Evolutionary conservation across 1,139 yeast genomes (phyloP).

Genomic region (Saccharomyces pastorianus): DNA sequence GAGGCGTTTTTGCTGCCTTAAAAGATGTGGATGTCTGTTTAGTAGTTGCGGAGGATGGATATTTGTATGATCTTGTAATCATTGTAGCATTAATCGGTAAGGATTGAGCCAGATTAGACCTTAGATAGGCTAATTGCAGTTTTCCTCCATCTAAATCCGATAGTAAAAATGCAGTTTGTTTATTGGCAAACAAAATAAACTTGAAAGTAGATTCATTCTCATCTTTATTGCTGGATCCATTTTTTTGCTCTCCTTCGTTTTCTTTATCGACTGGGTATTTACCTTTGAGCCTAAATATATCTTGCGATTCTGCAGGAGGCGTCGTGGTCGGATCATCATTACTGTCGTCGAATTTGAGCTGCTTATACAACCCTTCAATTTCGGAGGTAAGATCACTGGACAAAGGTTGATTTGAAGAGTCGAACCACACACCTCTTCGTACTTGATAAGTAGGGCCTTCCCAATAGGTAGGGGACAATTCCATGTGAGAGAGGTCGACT

Average conservation of each 20-base stretch:
- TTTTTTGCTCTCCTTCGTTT: slow-evolving; percentile 4
- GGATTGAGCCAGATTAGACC: slow-evolving; percentile 24
- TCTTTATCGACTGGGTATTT: slow-evolving; percentile 24
- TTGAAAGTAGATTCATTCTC: slow-evolving; percentile 12
- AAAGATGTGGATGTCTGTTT: background rate
- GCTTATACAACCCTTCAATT: slow-evolving; percentile 49
- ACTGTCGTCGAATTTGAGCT: slow-evolving; percentile 20
- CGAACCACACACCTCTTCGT: slow-evolving; percentile 81
- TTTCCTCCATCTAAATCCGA: slow-evolving; percentile 33
- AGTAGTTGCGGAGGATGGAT: slow-evolving; percentile 13
- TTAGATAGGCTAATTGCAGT: slow-evolving; percentile 27
- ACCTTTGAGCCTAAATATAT: slow-evolving; percentile 4
- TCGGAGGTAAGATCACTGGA: slow-evolving; percentile 43
- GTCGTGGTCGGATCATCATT: slow-evolving; percentile 18
- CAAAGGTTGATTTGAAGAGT: slow-evolving; percentile 53
- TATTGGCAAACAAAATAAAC: slow-evolving; percentile 34
- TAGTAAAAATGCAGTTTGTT: slow-evolving; percentile 33
- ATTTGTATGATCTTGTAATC: slow-evolving; percentile 21
- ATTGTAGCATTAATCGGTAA: slow-evolving; percentile 22
- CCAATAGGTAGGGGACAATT: slow-evolving; percentile 73
- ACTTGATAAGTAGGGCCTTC: slow-evolving; percentile 81
- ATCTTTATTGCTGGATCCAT: slow-evolving; percentile 7
- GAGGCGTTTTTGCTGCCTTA: background rate
- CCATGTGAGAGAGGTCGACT: slow-evolving; percentile 51
- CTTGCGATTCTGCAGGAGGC: background rate